Evolutionary conservation across 2,329 filamentous ascomycete genomes (phyloP).

Genomic region (Cladosporium sp.): DNA sequence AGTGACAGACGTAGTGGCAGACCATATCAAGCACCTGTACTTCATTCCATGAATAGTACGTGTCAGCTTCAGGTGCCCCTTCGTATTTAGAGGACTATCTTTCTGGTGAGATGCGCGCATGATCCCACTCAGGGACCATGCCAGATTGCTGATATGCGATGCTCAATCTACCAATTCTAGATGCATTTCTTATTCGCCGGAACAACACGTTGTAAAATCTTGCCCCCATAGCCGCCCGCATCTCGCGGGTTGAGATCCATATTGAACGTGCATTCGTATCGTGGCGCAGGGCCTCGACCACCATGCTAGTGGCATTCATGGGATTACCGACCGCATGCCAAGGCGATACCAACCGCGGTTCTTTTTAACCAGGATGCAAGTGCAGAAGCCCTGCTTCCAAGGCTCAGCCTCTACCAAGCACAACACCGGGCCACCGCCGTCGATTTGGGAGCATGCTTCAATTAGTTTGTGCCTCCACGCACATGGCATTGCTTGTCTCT

Average conservation of each 20-base stretch:
- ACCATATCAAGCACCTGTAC: too few relatives aligned
- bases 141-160: too few relatives aligned
- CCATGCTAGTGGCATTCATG: background rate
- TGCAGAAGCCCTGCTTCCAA: background rate
- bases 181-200: too few relatives aligned
- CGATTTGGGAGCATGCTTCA: background rate
- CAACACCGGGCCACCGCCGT: background rate
- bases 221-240: background rate
- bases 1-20: too few relatives aligned
- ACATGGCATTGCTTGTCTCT: constrained; percentile 8
- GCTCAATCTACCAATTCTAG: too few relatives aligned
- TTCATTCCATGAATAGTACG: too few relatives aligned
- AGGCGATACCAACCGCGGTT: background rate
- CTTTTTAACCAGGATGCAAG: background rate
- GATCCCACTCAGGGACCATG: too few relatives aligned
- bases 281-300: constrained; percentile 10
- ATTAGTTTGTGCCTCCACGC: background rate
- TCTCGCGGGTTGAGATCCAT: background rate
- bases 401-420: constrained; percentile 4
- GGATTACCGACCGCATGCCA: background rate
- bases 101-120: too few relatives aligned
- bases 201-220: too few relatives aligned
- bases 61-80: too few relatives aligned
- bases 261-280: background rate
- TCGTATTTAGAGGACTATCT: too few relatives aligned